Evolutionary conservation across 768 basidiomycete species (phyloP).

Genomic region (Panus rudis): DNA sequence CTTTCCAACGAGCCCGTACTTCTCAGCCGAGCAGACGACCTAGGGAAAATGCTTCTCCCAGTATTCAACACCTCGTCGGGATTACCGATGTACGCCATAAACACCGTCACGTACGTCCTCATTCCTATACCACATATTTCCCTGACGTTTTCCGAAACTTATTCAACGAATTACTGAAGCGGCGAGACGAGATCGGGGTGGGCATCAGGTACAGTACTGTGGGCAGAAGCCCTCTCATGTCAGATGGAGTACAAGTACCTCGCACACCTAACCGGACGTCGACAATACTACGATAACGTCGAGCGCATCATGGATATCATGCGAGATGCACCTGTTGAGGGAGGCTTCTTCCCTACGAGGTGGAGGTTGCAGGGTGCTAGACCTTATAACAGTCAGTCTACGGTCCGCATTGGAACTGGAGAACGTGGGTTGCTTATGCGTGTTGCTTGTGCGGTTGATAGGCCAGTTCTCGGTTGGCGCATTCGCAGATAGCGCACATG

Average conservation of each 20-base stretch:
- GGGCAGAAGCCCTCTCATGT: slow-evolving; percentile 72
- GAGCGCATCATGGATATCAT: slow-evolving; percentile 45
- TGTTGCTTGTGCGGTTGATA: too few relatives aligned
- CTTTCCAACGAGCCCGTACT: slow-evolving; percentile 58
- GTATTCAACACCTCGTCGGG: slow-evolving; percentile 67
- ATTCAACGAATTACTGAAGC: slow-evolving; percentile 20
- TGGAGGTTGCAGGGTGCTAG: slow-evolving; percentile 12
- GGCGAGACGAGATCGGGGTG: slow-evolving; percentile 31
- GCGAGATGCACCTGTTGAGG: slow-evolving; percentile 13
- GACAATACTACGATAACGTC: slow-evolving; percentile 51
- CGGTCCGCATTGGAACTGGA: too few relatives aligned
- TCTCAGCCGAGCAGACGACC: slow-evolving; percentile 67
- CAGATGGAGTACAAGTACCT: slow-evolving; percentile 89
- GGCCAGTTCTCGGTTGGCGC: slow-evolving; percentile 16
- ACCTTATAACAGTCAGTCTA: slow-evolving; percentile 15
- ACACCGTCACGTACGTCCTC: slow-evolving; percentile 48
- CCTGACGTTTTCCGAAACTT: background rate
- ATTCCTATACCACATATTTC: background rate
- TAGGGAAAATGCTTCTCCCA: slow-evolving; percentile 65
- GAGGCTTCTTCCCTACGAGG: slow-evolving; percentile 16
- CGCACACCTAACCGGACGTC: slow-evolving; percentile 70
- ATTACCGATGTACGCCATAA: slow-evolving; percentile 63
- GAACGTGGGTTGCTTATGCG: too few relatives aligned
- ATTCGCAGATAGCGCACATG: slow-evolving; percentile 58
- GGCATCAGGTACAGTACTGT: slow-evolving; percentile 31